phyloP scores from a whole-genome alignment of 345 rosid genomes.

The Heritiera fomes region DNA sequence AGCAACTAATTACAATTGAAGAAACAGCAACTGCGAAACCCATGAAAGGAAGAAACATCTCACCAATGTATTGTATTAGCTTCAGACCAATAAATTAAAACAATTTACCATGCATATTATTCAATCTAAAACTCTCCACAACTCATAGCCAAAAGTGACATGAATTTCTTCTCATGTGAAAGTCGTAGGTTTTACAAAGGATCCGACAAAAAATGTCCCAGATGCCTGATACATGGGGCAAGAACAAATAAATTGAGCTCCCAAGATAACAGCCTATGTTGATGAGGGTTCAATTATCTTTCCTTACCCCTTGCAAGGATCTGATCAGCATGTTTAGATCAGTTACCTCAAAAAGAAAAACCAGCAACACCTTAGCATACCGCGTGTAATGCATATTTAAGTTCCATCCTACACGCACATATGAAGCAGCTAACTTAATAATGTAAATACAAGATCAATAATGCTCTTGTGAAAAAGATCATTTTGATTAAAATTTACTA shows the following conservation, averaged over 20 bases:
- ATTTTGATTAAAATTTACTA: not conserved
- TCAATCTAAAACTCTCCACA: not conserved
- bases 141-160: not conserved
- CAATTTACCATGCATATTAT: not conserved
- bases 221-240: slow-evolving; percentile 5
- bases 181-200: slow-evolving; percentile 1
- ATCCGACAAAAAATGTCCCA: not conserved
- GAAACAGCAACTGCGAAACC: not conserved
- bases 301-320: slow-evolving; percentile 22
- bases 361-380: slow-evolving; percentile 30
- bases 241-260: slow-evolving; percentile 11
- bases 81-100: not conserved
- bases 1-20: not conserved
- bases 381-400: slow-evolving; percentile 22
- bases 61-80: not conserved
- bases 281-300: not conserved
- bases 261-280: not conserved
- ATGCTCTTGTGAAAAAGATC: not conserved
- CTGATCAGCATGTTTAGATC: slow-evolving; percentile 26
- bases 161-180: not conserved
- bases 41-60: not conserved
- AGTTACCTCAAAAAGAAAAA: slow-evolving; percentile 30
- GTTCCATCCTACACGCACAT: slow-evolving; percentile 26
- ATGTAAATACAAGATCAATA: not conserved
- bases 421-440: slow-evolving; percentile 25